phyloP scores from a whole-genome alignment of 768 basidiomycete genomes.

The Agaricus subrufescens region DNA sequence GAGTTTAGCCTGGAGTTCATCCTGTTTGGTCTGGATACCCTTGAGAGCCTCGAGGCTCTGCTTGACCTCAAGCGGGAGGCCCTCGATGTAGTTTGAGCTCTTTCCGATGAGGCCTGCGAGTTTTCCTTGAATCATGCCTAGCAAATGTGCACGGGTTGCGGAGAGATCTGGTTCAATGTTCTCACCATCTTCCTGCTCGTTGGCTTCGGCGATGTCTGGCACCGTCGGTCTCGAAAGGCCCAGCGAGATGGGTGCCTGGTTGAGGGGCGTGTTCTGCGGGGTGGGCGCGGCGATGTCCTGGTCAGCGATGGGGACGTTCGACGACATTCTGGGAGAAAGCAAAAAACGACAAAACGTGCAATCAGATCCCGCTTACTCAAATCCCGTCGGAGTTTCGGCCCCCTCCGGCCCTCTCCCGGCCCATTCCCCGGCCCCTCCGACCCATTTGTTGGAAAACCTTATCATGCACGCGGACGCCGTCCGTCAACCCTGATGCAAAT shows the following conservation, averaged over 20 bases:
- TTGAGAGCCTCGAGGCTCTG: slow-evolving; percentile 87
- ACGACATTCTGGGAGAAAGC: slow-evolving; percentile 47
- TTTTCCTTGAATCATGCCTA: slow-evolving; percentile 85
- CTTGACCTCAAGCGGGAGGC: slow-evolving; percentile 75
- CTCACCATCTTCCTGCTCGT: slow-evolving; percentile 61
- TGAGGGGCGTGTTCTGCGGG: slow-evolving; percentile 89
- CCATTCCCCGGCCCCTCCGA: not conserved
- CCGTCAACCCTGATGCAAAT: not conserved
- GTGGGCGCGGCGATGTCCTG: slow-evolving; percentile 78
- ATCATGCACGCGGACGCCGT: not conserved
- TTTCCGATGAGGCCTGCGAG: slow-evolving; percentile 83
- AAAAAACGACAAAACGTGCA: slow-evolving; percentile 10
- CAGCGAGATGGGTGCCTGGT: slow-evolving; percentile 70
- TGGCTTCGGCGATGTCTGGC: slow-evolving; percentile 82
- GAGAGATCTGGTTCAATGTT: slow-evolving; percentile 29
- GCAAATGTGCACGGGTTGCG: slow-evolving; percentile 57
- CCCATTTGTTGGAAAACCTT: slow-evolving; percentile 1
- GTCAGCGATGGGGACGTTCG: slow-evolving; percentile 58
- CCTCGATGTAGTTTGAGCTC: slow-evolving; percentile 94
- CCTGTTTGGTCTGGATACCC: slow-evolving; percentile 89
- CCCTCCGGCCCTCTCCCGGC: not conserved
- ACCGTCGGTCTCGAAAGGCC: slow-evolving; percentile 86
- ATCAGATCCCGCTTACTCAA: slow-evolving; percentile 9
- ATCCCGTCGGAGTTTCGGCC: slow-evolving; percentile 14
- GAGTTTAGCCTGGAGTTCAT: slow-evolving; percentile 88